These are phyloP conservation scores for Berberis thunbergii DNA, from an alignment of 164 flowering plant genomes.

Conservation along the genomic window DNA sequence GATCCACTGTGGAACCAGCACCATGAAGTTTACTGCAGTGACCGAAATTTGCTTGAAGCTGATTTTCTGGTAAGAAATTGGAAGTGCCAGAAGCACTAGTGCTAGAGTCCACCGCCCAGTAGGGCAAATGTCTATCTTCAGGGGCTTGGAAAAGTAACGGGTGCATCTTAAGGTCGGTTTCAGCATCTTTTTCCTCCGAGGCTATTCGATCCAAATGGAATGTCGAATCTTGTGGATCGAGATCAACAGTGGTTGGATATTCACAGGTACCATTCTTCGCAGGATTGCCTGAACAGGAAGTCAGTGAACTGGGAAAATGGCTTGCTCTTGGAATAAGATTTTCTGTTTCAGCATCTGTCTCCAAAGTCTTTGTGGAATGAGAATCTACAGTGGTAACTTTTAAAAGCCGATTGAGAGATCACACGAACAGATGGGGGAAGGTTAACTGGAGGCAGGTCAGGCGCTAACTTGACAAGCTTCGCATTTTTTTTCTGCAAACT, in stretches of 20 bases:
- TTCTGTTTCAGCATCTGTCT: constrained; percentile 23
- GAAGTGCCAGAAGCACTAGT: constrained; percentile 35
- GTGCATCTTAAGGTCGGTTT: constrained; percentile 75
- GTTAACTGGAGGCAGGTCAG: constrained; percentile 85
- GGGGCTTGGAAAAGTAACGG: constrained; percentile 73
- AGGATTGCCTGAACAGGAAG: constrained; percentile 10
- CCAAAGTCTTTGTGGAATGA: constrained; percentile 5
- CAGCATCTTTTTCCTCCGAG: constrained; percentile 31
- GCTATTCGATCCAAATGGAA: constrained; percentile 16
- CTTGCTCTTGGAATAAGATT: constrained; percentile 16
- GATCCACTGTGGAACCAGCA: constrained; percentile 17
- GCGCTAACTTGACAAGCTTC: constrained; percentile 72
- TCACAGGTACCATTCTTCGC: constrained; percentile 10
- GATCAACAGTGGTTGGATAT: constrained; percentile 2
- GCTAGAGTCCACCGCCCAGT: constrained; percentile 29
- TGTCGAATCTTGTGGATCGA: constrained; percentile 18
- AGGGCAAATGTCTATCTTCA: constrained; percentile 41
- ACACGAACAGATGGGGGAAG: constrained; percentile 89
- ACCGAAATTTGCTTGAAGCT: constrained; percentile 43
- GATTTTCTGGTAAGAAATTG: constrained; percentile 50
- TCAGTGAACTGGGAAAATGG: constrained; percentile 14
- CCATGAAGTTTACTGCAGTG: constrained; percentile 37
- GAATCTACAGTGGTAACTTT: constrained; percentile 27
- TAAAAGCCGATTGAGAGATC: constrained; percentile 65
- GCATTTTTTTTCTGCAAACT: constrained; percentile 32